Conservation (phyloP, 1,284 basidiomycete species). For the Irpex lacteus region DNA sequence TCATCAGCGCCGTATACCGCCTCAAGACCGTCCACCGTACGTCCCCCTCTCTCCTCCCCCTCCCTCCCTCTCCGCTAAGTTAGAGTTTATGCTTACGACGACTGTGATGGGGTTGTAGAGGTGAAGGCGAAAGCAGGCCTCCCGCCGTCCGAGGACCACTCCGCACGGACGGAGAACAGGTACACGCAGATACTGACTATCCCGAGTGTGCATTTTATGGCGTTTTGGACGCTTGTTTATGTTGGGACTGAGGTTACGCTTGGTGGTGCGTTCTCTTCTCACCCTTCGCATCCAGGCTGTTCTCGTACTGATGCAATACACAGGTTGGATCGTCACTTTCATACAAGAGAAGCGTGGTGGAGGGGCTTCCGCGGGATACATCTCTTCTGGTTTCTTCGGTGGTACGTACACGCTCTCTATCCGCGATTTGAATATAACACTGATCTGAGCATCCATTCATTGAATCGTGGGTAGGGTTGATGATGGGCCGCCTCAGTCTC, state of each 20-base stretch:
- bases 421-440: too few species aligned
- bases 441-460: too few species aligned
- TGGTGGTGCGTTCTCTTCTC: conserved; percentile 55
- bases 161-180: conserved; percentile 35
- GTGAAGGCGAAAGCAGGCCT: conserved; percentile 37
- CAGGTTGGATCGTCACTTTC: conserved; percentile 64
- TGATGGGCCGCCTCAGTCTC: conserved; percentile 52
- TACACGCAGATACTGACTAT: conserved; percentile 56
- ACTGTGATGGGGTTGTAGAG: conserved; percentile 12
- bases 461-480: conserved; percentile 39
- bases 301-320: neutral
- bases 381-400: conserved; percentile 37
- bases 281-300: too few species aligned
- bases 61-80: too few species aligned
- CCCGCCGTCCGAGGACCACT: conserved; percentile 31
- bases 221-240: conserved; percentile 64
- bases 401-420: conserved; percentile 18
- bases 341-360: conserved; percentile 36
- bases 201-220: conserved; percentile 53
- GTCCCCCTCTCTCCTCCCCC: neutral
- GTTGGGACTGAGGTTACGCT: conserved; percentile 68
- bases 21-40: conserved; percentile 49
- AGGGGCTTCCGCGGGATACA: conserved; percentile 31
- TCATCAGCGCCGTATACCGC: conserved; percentile 47
- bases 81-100: too few species aligned